These are phyloP conservation scores for Neobulgaria alba DNA, from an alignment of 2,329 filamentous ascomycete species.

Conservation along the genomic window DNA sequence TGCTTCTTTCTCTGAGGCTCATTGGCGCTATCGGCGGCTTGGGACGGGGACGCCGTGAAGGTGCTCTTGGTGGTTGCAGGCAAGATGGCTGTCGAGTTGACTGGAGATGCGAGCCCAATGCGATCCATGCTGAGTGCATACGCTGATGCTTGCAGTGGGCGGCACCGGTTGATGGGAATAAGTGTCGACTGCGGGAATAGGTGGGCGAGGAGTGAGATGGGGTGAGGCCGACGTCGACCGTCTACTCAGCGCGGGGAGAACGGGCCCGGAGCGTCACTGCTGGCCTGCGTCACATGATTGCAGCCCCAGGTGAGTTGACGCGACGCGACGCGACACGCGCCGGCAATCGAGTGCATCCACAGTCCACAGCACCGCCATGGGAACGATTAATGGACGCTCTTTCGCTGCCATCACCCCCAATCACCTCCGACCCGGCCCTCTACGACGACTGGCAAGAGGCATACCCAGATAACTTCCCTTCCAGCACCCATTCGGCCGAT, in stretches of 20 bases:
- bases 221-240: neutral
- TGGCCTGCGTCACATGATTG: too few relatives aligned
- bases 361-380: too few relatives aligned
- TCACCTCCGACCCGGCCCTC: conserved; percentile 20
- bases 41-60: conserved; percentile 12
- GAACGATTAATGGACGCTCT: conserved; percentile 13
- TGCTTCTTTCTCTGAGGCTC: conserved; percentile 51
- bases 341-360: conserved; percentile 8
- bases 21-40: conserved; percentile 9
- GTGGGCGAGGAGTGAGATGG: neutral
- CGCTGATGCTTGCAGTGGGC: neutral
- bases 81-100: conserved; percentile 6
- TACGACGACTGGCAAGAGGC: conserved; percentile 19
- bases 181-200: conserved; percentile 19
- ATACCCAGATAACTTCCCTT: conserved; percentile 7
- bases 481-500: conserved; percentile 36
- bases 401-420: conserved; percentile 17
- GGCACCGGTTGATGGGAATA: conserved; percentile 27
- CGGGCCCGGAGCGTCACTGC: too few relatives aligned
- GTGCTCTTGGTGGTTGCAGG: conserved; percentile 16
- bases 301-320: neutral
- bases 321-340: conserved; percentile 1
- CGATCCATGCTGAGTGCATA: conserved; percentile 11
- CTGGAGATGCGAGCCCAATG: conserved; percentile 11
- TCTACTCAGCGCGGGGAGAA: too few relatives aligned